These are phyloP conservation scores for Populus tomentosa DNA, from an alignment of 441 rosid genomes.

Conservation along the genomic window DNA sequence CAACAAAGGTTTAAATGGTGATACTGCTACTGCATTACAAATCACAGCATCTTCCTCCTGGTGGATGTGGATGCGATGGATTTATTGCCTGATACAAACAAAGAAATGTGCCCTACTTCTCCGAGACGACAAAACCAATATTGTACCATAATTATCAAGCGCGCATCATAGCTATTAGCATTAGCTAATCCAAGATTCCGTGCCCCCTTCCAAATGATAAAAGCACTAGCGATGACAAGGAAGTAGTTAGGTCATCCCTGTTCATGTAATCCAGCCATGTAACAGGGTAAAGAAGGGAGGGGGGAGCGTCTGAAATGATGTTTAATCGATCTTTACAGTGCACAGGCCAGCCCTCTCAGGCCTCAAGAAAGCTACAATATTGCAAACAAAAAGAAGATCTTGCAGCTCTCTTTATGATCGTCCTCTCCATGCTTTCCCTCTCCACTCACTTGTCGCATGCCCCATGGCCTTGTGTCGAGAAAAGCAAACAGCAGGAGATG, in stretches of 20 bases:
- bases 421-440: not conserved
- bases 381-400: not conserved
- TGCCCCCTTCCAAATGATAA: not conserved
- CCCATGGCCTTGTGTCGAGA: not conserved
- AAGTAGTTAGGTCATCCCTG: not conserved
- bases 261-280: not conserved
- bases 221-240: not conserved
- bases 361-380: too few relatives aligned
- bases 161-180: not conserved
- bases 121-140: not conserved
- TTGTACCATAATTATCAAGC: not conserved
- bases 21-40: not conserved
- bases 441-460: constrained; percentile 3
- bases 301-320: not conserved
- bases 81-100: not conserved
- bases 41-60: not conserved
- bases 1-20: not conserved
- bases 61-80: not conserved
- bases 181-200: not conserved
- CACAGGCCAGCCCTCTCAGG: not conserved
- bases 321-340: not conserved
- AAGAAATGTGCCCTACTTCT: not conserved
- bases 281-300: not conserved
- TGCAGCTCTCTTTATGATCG: not conserved
- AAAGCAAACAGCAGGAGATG: constrained; percentile 5